Evolutionary conservation across 306 rosid species (phyloP).

Genomic region (Malus sylvestris): DNA sequence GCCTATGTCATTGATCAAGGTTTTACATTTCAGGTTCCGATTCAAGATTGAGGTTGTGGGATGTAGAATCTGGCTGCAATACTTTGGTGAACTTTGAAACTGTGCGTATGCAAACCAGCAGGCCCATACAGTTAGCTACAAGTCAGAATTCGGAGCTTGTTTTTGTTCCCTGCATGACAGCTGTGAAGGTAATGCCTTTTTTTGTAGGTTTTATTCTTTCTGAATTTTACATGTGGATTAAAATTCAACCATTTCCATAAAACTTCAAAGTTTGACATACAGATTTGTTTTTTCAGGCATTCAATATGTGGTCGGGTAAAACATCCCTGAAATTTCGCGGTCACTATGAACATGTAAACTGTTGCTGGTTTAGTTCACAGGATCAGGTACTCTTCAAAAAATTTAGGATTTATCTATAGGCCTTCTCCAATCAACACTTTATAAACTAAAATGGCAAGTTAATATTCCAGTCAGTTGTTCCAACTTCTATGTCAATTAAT

Average conservation of each 20-base stretch:
- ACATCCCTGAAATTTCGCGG: constrained; percentile 55
- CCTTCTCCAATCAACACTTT: constrained; percentile 4
- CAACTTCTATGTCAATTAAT: not conserved
- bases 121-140: constrained; percentile 87
- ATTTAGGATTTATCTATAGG: not conserved
- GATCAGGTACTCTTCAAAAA: constrained; percentile 58
- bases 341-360: constrained; percentile 78
- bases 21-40: constrained; percentile 64
- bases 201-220: not conserved
- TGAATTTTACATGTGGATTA: not conserved
- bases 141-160: constrained; percentile 54
- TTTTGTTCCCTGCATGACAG: constrained; percentile 94
- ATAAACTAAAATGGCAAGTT: constrained; percentile 1
- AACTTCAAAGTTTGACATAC: constrained; percentile 1
- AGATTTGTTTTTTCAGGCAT: constrained; percentile 51
- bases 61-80: constrained; percentile 77
- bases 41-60: constrained; percentile 94
- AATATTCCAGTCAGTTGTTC: not conserved
- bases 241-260: not conserved
- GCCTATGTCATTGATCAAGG: not conserved
- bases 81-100: constrained; percentile 97
- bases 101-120: constrained; percentile 69
- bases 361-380: constrained; percentile 68
- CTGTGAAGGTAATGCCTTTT: constrained; percentile 56
- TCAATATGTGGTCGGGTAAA: constrained; percentile 85